Base-by-base conservation (phyloP, 768 basidiomycete genomes). In the Boletus reticulatus region DNA sequence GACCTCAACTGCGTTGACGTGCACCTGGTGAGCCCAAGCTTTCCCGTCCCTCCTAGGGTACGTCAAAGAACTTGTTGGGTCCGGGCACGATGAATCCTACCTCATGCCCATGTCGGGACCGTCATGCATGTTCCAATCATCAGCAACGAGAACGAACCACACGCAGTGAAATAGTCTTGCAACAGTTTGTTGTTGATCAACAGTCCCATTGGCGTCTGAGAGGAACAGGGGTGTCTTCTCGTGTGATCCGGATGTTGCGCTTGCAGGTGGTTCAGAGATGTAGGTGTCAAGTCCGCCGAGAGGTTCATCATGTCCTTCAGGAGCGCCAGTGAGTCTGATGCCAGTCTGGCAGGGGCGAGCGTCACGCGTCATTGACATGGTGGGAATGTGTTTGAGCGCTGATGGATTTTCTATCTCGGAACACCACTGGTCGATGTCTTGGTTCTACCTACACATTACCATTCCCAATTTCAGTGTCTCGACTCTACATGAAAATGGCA, bases 91-190 rank as follows among this genome's bases (percentile, higher is more conserved):
- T 62, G 65, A 80, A 86, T 0, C 84, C 84, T 86, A 32, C 1
- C 9, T 22, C 32, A 6, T 1, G 4, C 17, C 32, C 13, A 9
- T 38, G 24, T 51, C 48, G 56, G 32, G 2, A 85, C 84, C 22
- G 22, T 22, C 22, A 22, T 3, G 22, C 22, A 22, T 22, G 22
- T 22, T 2, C 22, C 22, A 22, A 22, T 22, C 22, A 22, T 22
- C 22, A 22, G 22, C n/a, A n/a, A n/a, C n/a, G n/a, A n/a, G n/a
- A n/a, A n/a, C n/a, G n/a, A n/a, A n/a, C n/a, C n/a, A n/a, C n/a
- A n/a, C n/a, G n/a, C n/a, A n/a, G n/a, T n/a, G 52, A 81, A 84
- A 53, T 79, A 85, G 63, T 87, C 84, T 62, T 84, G 82, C 5
- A 87, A 50, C 4, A 86, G 66, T 64, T 84, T 68, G 47, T 80